Evolutionary conservation across 768 basidiomycete genomes (phyloP).

Genomic region (Tricholoma sp.): DNA sequence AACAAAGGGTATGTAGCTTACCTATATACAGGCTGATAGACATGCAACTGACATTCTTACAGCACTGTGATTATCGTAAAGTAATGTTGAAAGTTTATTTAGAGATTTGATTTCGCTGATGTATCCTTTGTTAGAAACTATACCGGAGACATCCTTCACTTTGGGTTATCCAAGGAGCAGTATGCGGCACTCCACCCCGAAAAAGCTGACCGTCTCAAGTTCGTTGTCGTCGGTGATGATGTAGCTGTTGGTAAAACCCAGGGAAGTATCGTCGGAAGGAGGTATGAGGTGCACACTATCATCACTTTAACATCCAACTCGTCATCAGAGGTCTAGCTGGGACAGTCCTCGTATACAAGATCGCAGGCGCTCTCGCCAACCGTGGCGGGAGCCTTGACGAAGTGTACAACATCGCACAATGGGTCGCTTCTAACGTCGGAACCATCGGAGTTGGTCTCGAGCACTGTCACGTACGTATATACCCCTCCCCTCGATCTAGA

Average conservation of each 20-base stretch:
- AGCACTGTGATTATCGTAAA: constrained; percentile 84
- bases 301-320: neutral
- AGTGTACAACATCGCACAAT: constrained; percentile 62
- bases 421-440: constrained; percentile 59
- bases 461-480: constrained; percentile 68
- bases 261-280: constrained; percentile 79
- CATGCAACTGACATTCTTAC: neutral
- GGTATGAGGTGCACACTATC: constrained; percentile 32
- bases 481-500: neutral
- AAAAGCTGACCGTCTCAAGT: constrained; percentile 61
- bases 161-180: constrained; percentile 85
- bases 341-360: constrained; percentile 83
- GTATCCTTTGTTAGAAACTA: constrained; percentile 55
- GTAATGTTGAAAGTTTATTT: constrained; percentile 27
- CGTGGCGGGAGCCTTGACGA: constrained; percentile 63
- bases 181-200: constrained; percentile 67
- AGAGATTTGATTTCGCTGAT: neutral
- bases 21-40: neutral
- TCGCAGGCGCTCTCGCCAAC: constrained; percentile 77
- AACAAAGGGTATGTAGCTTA: constrained; percentile 54
- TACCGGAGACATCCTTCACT: constrained; percentile 88
- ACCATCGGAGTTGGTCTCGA: constrained; percentile 87
- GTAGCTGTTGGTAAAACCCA: constrained; percentile 81
- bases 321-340: constrained; percentile 71
- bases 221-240: constrained; percentile 86